These are phyloP conservation scores for Septoria petroselini DNA, from an alignment of 2,329 filamentous ascomycete genomes.

Conservation along the genomic window DNA sequence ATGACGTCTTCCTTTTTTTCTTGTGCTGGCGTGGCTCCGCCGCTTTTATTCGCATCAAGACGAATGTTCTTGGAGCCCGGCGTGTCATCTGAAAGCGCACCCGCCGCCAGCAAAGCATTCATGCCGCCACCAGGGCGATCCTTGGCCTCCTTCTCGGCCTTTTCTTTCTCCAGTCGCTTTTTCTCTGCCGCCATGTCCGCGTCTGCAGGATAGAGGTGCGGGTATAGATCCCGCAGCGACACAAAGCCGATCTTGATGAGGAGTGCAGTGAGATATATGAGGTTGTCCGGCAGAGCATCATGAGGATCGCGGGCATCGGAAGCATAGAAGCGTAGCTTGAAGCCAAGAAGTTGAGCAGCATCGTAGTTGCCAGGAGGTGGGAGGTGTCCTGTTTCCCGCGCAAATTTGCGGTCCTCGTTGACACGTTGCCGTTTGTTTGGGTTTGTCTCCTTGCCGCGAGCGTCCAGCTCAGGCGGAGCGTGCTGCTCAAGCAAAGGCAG, in stretches of 20 bases:
- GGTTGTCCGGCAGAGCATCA: slow-evolving; percentile 82
- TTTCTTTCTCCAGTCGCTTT: slow-evolving; percentile 67
- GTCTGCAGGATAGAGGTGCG: slow-evolving; percentile 84
- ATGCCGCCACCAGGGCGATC: slow-evolving; percentile 65
- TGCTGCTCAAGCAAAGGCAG: slow-evolving; percentile 33
- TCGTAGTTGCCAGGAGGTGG: slow-evolving; percentile 54
- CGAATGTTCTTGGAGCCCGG: slow-evolving; percentile 45
- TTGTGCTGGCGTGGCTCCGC: slow-evolving; percentile 42
- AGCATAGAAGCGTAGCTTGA: slow-evolving; percentile 94
- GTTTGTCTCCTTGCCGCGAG: slow-evolving; percentile 41
- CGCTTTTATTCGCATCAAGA: slow-evolving; percentile 47
- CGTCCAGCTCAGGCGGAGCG: slow-evolving; percentile 34
- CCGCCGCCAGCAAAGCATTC: slow-evolving; percentile 85
- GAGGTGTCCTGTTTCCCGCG: slow-evolving; percentile 72
- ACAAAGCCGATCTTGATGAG: slow-evolving; percentile 98
- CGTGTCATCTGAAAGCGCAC: slow-evolving; percentile 80
- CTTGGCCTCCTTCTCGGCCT: slow-evolving; percentile 72
- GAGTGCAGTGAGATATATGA: slow-evolving; percentile 86
- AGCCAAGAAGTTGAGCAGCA: slow-evolving; percentile 48
- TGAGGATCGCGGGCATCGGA: slow-evolving; percentile 70
- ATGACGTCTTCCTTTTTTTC: slow-evolving; percentile 47
- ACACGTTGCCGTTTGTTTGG: slow-evolving; percentile 47
- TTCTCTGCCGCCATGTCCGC: slow-evolving; percentile 75
- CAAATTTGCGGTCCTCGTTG: slow-evolving; percentile 67
- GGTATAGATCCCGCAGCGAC: slow-evolving; percentile 83